Base-by-base conservation (phyloP, 176 grass and related monocot genomes). In the Areca catechu region DNA sequence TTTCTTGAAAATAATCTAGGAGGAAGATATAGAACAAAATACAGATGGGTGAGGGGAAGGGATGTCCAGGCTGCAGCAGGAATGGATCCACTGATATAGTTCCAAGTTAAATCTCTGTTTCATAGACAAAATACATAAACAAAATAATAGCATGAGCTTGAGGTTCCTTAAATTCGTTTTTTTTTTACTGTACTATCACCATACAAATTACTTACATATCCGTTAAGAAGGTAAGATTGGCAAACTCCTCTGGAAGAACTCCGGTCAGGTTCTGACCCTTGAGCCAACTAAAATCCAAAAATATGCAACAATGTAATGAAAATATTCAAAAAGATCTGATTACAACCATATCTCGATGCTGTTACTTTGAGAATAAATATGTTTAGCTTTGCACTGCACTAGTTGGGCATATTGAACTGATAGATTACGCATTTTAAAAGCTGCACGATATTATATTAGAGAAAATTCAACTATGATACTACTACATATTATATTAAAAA, bases 71-170 rank as follows among this genome's bases (percentile, higher is more conserved):
- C 22, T 18, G 6, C 19, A 20, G 6, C 19, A 20, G 66, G 66
- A 49, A 69, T 69, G 15, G 66, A 56, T 49, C 66, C 66, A 19
- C 48, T 49, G 19, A 69, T 20, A 69, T 69, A 69, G 34, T 69
- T 69, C 15, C 30, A 28, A 24, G 66, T 2, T 16, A 69, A 16
- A 49, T 69, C 66, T 69, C 66, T 69, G 20, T 57, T 48, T 23
- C 16, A 57, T 12, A 19, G 49, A 49, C 5, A 56, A 54, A 66
- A 28, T 24, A 28, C 27, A 29, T 23, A 3, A 12, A 63, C 15
- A 15, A 22, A 17, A 23, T 16, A 12, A 50, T 48, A 15, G 15
- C 4, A 4, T 20, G 16, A 4, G 22, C 14, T 50, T 24, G 21
- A 7, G 0, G 49, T 20, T 4, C 10, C 7, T 16, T 22, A 12